Base-by-base conservation (phyloP, 1,284 basidiomycete genomes). In the Leccinum laetum region DNA sequence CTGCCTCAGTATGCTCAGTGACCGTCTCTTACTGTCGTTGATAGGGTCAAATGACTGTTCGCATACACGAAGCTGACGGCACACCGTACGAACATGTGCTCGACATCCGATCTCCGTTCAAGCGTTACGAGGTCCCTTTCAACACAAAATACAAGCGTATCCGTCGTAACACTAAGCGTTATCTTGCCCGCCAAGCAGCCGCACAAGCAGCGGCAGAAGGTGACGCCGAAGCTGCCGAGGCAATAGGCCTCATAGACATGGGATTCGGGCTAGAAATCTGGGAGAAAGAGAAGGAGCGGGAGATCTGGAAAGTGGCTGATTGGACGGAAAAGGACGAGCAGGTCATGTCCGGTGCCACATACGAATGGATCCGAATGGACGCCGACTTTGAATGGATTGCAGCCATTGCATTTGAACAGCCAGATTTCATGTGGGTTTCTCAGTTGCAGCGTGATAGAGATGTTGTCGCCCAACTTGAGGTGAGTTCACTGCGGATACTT, bases 71-170 rank as follows among this genome's bases (percentile, higher is more conserved):
- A 82, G 96, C 96, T 1, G 98, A 99, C 75, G 98, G 98, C 1
- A 99, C 98, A 49, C 97, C 98, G 0, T 99, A 99, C 75, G 98
- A 99, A 78, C 98, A 99, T 75, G 94, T 99, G 21, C 84, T 99
- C 52, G 96, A 98, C 75, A 93, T 99, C 65, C 90, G 93, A 52
- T 87, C 87, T 21, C 79, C 88, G 1, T 93, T 92, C 79, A 98
- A 98, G 77, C 90, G 93, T 13, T 98, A 95, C 75, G 95, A 98
- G 73, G 95, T 99, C 0, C 96, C 98, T 1, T 99, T 99, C 84
- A 99, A 99, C 77, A 99, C 97, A n/a, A 99, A 99, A 79, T 99
- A 99, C 80, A 99, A 99, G 79, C 94, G 98, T 68, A 94, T 98
- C 16, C 86, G 96, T 61, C 85, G 97, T 41, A 95, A 96, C 71